phyloP scores from a whole-genome alignment of 306 rosid species.

The Cyamopsis tetragonoloba region DNA sequence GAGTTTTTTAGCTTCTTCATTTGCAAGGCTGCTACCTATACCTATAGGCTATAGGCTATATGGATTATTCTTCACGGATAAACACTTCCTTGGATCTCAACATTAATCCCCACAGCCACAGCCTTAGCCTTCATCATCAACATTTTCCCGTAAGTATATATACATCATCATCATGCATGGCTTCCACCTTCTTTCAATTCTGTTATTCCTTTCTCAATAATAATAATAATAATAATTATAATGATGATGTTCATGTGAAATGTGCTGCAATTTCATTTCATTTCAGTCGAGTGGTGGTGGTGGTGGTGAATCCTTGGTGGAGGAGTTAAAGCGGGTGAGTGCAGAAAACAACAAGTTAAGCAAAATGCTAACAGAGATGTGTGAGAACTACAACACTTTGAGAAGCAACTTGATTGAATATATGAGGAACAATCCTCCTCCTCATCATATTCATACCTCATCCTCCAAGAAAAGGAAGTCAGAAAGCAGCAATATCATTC shows the following conservation, averaged over 20 bases:
- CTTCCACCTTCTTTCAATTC: not conserved
- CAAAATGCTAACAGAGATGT: constrained; percentile 69
- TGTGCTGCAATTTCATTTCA: constrained; percentile 40
- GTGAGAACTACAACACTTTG: constrained; percentile 77
- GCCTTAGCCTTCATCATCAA: no score
- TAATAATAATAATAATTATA: no score
- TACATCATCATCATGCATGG: not conserved
- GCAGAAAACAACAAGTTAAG: constrained; percentile 85
- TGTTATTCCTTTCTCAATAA: not conserved
- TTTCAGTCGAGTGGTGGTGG: constrained; percentile 50
- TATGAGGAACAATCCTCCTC: constrained; percentile 49
- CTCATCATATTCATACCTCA: constrained; percentile 26
- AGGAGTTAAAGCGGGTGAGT: constrained; percentile 76
- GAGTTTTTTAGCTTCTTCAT: not conserved
- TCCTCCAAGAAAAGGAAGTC: constrained; percentile 76
- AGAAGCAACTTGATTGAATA: constrained; percentile 60
- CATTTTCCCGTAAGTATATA: constrained; percentile 52
- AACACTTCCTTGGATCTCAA: constrained; percentile 78
- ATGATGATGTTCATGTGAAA: no score
- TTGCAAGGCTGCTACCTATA: no score
- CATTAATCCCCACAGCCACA: constrained; percentile 36
- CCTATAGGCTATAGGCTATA: no score
- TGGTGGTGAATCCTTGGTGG: no score
- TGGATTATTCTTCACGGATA: constrained; percentile 60
- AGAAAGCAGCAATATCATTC: constrained; percentile 47